phyloP scores from a whole-genome alignment of 2,329 filamentous ascomycete genomes.

The Zymoseptoria ardabiliae region DNA sequence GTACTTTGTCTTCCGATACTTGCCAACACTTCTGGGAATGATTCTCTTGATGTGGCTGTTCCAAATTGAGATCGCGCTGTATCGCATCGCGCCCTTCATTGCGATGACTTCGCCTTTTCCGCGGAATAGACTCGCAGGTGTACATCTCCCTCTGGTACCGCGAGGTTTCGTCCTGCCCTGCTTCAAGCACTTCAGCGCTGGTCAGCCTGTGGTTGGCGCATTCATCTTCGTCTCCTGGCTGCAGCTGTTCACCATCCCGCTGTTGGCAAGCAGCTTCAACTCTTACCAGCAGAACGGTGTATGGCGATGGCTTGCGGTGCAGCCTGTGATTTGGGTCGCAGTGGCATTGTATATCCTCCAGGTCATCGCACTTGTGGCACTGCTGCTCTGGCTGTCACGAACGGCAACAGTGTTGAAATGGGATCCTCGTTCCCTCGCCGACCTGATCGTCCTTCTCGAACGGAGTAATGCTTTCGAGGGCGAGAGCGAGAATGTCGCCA shows the following conservation, averaged over 20 bases:
- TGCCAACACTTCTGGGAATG: conserved; percentile 70
- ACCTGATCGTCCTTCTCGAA: conserved; percentile 69
- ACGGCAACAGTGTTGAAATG: conserved; percentile 68
- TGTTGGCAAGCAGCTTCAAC: conserved; percentile 71
- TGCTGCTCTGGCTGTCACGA: conserved; percentile 51
- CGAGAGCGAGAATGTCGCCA: conserved; percentile 48
- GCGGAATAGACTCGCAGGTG: conserved; percentile 52
- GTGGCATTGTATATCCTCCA: conserved; percentile 67
- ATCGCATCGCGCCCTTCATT: conserved; percentile 69
- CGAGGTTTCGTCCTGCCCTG: conserved; percentile 62
- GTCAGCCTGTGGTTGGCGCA: conserved; percentile 59
- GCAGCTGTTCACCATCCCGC: conserved; percentile 68
- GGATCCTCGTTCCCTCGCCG: conserved; percentile 76
- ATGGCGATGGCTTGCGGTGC: conserved; percentile 76
- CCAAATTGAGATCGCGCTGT: conserved; percentile 64
- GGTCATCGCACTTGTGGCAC: conserved; percentile 48
- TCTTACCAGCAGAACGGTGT: conserved; percentile 50
- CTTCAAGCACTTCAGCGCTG: conserved; percentile 59
- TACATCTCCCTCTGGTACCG: conserved; percentile 56
- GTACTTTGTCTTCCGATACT: conserved; percentile 80
- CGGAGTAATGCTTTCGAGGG: conserved; percentile 67
- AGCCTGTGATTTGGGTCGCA: conserved; percentile 70
- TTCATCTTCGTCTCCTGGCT: conserved; percentile 67
- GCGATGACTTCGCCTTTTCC: conserved; percentile 61
- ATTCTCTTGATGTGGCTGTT: conserved; percentile 70